Evolutionary conservation across 441 rosid species (phyloP).

Genomic region (Adansonia gregorii): DNA sequence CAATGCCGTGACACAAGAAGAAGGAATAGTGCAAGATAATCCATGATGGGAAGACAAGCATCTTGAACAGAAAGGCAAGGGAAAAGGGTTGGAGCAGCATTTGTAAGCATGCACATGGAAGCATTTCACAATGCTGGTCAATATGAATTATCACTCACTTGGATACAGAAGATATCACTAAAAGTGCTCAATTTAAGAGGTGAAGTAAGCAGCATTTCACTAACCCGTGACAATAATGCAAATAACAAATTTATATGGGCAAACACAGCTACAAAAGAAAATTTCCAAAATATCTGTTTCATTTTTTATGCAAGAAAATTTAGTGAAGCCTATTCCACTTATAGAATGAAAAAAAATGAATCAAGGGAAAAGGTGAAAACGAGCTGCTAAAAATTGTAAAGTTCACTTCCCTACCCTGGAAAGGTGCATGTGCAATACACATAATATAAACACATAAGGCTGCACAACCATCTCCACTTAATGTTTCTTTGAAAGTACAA

Average conservation of each 20-base stretch:
- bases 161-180: background rate
- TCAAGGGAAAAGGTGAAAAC: background rate
- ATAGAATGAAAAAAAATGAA: background rate
- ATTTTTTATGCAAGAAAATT: background rate
- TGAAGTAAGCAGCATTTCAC: background rate
- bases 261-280: background rate
- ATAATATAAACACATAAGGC: constrained; percentile 10
- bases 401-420: background rate
- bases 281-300: background rate
- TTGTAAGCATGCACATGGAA: background rate
- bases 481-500: constrained; percentile 9
- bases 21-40: background rate
- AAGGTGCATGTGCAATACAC: background rate
- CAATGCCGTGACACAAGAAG: constrained; percentile 1
- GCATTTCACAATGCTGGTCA: background rate
- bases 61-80: background rate
- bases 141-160: background rate
- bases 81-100: background rate
- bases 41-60: constrained; percentile 15
- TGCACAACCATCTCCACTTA: background rate
- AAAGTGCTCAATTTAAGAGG: constrained; percentile 14
- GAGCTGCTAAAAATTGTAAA: background rate
- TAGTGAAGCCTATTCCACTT: background rate
- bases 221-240: background rate
- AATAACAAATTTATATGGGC: background rate